Conservation (phyloP, 2,329 filamentous ascomycete genomes). For the Arthrobotrys pseudoclavata region DNA sequence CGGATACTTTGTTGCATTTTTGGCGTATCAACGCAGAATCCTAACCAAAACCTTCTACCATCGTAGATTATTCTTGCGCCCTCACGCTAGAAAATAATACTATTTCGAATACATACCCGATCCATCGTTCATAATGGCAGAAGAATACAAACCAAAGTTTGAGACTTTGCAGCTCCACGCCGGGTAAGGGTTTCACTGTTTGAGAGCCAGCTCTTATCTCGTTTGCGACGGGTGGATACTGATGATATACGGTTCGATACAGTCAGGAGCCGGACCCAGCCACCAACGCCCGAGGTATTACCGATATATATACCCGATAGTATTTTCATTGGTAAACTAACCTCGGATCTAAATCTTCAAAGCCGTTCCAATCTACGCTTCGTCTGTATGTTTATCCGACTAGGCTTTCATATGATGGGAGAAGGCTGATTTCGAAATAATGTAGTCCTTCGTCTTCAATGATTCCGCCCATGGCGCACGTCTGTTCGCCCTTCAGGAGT, state of each 20-base stretch:
- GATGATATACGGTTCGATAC: slow-evolving; percentile 53
- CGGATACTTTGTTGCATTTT: slow-evolving; percentile 27
- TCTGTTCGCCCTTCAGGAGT: slow-evolving; percentile 96
- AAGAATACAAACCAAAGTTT: slow-evolving; percentile 71
- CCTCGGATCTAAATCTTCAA: slow-evolving; percentile 66
- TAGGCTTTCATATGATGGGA: slow-evolving; percentile 8
- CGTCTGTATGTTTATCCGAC: slow-evolving; percentile 72
- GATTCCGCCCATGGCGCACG: slow-evolving; percentile 94
- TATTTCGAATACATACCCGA: slow-evolving; percentile 6
- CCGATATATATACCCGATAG: neutral
- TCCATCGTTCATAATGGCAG: slow-evolving; percentile 36
- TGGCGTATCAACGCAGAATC: slow-evolving; percentile 16
- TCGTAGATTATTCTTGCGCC: neutral
- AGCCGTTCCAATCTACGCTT: slow-evolving; percentile 95
- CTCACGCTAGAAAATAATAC: neutral
- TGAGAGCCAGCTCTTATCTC: neutral
- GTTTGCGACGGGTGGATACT: neutral
- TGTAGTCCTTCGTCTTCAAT: slow-evolving; percentile 86
- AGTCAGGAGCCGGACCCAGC: slow-evolving; percentile 84
- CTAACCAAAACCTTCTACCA: neutral
- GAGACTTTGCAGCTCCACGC: slow-evolving; percentile 89
- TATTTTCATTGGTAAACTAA: neutral
- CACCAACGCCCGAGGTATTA: slow-evolving; percentile 75
- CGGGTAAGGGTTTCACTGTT: slow-evolving; percentile 72
- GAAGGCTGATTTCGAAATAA: slow-evolving; percentile 26